Percentiles rank a stretch among this genome's conserved stretches.
phyloP scores from a whole-genome alignment of 2,329 filamentous ascomycete species.

The Sordariomycetes sp. region DNA sequence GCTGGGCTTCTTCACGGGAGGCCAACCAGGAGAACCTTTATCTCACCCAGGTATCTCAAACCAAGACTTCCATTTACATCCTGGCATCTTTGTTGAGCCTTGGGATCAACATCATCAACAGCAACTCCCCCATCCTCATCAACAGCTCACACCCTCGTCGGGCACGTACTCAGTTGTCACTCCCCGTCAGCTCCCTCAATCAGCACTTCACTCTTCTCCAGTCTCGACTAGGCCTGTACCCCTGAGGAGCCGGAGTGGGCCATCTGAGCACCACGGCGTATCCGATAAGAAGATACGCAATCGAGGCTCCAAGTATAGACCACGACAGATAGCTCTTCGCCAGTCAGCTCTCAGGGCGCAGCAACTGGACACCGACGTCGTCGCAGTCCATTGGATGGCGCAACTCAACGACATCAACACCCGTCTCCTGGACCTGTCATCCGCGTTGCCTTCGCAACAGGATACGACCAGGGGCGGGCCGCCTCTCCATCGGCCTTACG shows the following conservation, averaged over 20 bases:
- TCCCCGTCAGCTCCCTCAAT: background rate
- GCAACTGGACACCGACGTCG: conserved; percentile 7
- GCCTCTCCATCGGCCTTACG: conserved; percentile 9
- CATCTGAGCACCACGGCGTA: background rate
- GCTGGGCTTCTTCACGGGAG: conserved; percentile 16
- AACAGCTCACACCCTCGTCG: conserved; percentile 6
- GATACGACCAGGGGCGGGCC: conserved; percentile 11
- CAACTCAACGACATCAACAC: conserved; percentile 27
- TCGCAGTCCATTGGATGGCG: conserved; percentile 24
- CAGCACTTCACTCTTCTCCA: background rate
- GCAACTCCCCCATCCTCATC: too few species aligned
- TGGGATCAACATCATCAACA: conserved; percentile 10
- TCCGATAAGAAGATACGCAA: background rate
- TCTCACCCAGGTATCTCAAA: conserved; percentile 15
- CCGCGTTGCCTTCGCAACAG: conserved; percentile 18
- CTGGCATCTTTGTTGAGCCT: conserved; percentile 12
- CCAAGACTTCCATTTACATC: conserved; percentile 8
- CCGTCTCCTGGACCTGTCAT: conserved; percentile 25
- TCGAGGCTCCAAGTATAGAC: conserved; percentile 10
- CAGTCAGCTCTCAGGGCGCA: conserved; percentile 7
- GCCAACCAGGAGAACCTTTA: conserved; percentile 17
- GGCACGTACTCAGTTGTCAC: conserved; percentile 3
- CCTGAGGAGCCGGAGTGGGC: background rate
- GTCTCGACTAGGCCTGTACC: conserved; percentile 9
- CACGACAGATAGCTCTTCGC: conserved; percentile 21